Conservation (phyloP, 228 moss, liverwort and hornwort genomes). For the Sphagnum magellanicum region DNA sequence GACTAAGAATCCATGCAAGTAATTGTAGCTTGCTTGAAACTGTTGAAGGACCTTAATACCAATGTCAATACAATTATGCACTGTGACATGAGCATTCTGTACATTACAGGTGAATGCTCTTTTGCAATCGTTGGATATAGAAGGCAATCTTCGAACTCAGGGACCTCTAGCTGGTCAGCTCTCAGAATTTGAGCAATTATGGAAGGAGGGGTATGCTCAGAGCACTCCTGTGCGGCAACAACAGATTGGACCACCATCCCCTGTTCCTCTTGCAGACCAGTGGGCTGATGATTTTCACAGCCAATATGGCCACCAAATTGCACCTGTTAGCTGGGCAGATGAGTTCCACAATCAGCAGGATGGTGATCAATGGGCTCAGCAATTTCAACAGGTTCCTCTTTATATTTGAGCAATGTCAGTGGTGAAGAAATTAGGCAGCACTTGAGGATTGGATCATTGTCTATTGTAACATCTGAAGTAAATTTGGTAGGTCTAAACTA, state of each 20-base stretch:
- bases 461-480: too few relatives aligned
- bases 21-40: not conserved
- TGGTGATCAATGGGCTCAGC: slow-evolving; percentile 66
- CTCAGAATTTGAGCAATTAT: slow-evolving; percentile 83
- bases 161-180: slow-evolving; percentile 66
- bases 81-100: not conserved
- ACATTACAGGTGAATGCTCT: slow-evolving; percentile 74
- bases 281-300: slow-evolving; percentile 73
- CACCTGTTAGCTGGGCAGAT: slow-evolving; percentile 62
- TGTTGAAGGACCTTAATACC: not conserved
- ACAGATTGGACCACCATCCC: slow-evolving; percentile 20
- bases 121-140: slow-evolving; percentile 92
- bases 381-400: slow-evolving; percentile 67
- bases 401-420: not conserved
- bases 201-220: slow-evolving; percentile 85
- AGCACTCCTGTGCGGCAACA: slow-evolving; percentile 14
- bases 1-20: not conserved
- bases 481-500: too few relatives aligned
- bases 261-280: slow-evolving; percentile 42
- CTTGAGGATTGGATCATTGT: not conserved
- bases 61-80: too few relatives aligned
- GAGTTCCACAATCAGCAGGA: slow-evolving; percentile 71
- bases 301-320: slow-evolving; percentile 25
- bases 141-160: slow-evolving; percentile 48
- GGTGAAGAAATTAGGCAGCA: not conserved